These are phyloP conservation scores for Graphiopsis chlorocephala DNA, from an alignment of 2,329 filamentous ascomycete species.

Conservation along the genomic window DNA sequence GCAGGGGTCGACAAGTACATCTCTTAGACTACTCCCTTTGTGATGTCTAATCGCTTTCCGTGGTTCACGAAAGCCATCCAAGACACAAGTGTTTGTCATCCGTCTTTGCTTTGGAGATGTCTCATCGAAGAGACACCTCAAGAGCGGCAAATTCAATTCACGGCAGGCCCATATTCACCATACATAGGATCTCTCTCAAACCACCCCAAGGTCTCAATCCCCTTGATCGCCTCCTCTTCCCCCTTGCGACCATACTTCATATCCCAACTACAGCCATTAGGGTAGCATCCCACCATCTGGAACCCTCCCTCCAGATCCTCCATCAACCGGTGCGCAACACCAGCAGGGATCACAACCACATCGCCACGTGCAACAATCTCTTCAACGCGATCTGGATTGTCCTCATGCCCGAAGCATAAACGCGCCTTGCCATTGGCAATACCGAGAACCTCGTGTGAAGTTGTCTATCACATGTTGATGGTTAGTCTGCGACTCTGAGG, in stretches of 20 bases:
- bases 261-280: slow-evolving; percentile 58
- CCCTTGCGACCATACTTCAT: slow-evolving; percentile 66
- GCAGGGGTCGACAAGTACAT: background rate
- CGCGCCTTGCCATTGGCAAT: slow-evolving; percentile 57
- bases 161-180: slow-evolving; percentile 53
- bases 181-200: slow-evolving; percentile 61
- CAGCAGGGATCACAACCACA: slow-evolving; percentile 63
- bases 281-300: slow-evolving; percentile 67
- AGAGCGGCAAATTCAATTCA: slow-evolving; percentile 25
- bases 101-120: background rate
- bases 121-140: background rate
- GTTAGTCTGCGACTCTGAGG: background rate
- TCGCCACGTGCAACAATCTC: slow-evolving; percentile 57
- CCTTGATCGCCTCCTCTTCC: slow-evolving; percentile 53
- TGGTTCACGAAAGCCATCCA: background rate
- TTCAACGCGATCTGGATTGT: slow-evolving; percentile 58
- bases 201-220: slow-evolving; percentile 54
- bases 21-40: too few relatives aligned
- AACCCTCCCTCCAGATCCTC: slow-evolving; percentile 56
- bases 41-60: background rate
- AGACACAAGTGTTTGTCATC: background rate
- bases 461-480: slow-evolving; percentile 30
- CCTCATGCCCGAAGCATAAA: slow-evolving; percentile 65
- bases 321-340: slow-evolving; percentile 62
- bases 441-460: slow-evolving; percentile 64